Evolutionary conservation across 1,284 basidiomycete genomes (phyloP), one percentile per base, ranked within the genome.

Genomic region (Ustilago sp.): DNA sequence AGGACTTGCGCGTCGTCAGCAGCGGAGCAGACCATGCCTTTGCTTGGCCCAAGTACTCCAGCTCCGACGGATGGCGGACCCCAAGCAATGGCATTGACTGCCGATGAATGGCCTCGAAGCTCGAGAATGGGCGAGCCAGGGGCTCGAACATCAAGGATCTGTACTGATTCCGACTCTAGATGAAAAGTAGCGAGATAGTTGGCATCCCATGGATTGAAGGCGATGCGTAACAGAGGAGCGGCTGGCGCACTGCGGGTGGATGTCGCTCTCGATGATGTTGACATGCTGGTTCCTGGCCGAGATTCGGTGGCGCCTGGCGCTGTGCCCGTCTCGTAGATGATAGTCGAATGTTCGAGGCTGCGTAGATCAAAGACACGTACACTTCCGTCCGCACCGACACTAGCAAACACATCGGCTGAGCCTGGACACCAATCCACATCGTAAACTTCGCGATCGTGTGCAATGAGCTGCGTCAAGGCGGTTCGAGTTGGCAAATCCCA

Each of bases 391-490:
- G 96, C 97, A 31, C 97, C 97, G 23, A 99, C 97, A 15, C 94
- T 96, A 38, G 98, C 95, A 87, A 99, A 99, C 76, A 98, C 95
- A 86, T 99, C 95, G 4, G 93, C 93, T 12, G 94, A 96, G n/a
- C 92, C 91, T 2, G 97, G 97, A n/a, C 98, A 90, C 96, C 97
- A 98, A 47, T 94, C 95, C 56, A 96, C 94, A 84, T 96, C 94
- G 87, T 95, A 95, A 7, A 99, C 97, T 86, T 98, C 97, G 54
- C 94, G 91, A 88, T 99, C 97, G 88, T 99, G 97, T 0, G 97
- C 97, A 41, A 88, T 88, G 28, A 88, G 80, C 86, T 99, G 97
- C 1, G 97, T 99, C 82, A 99, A 91, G 15, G 97, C 96, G n/a
- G 93, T 92, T 19, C 92, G 91, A 2, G 94, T 95, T 79, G 97